phyloP scores from a whole-genome alignment of 805 yeast genomes.

The Peterozyma toletana region DNA sequence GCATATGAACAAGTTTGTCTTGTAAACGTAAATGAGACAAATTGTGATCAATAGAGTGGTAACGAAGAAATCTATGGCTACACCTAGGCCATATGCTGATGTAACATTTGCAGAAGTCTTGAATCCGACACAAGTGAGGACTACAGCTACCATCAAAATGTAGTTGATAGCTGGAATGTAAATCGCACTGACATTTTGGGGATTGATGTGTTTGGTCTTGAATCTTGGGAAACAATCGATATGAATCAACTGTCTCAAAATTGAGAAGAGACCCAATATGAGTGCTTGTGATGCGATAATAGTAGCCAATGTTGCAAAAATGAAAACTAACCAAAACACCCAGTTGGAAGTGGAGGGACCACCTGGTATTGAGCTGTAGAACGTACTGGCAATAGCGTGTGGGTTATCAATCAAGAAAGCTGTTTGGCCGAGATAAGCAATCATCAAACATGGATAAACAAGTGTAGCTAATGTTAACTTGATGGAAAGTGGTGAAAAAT shows the following conservation, averaged over 20 bases:
- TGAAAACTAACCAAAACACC: conserved; percentile 44
- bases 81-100: conserved; percentile 56
- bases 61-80: conserved; percentile 45
- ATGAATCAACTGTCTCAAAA: conserved; percentile 43
- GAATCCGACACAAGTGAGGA: conserved; percentile 45
- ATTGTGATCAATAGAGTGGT: conserved; percentile 40
- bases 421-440: conserved; percentile 53
- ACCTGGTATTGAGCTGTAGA: conserved; percentile 46
- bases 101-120: conserved; percentile 41
- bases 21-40: conserved; percentile 39
- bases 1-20: conserved; percentile 26
- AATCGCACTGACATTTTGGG: conserved; percentile 38
- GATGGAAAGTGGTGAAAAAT: conserved; percentile 42
- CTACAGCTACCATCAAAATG: conserved; percentile 43
- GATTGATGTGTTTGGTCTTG: conserved; percentile 36
- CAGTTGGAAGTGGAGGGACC: conserved; percentile 29
- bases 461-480: conserved; percentile 36
- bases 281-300: conserved; percentile 57
- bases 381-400: conserved; percentile 30
- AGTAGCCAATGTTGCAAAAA: conserved; percentile 45
- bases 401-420: conserved; percentile 40
- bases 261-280: conserved; percentile 47
- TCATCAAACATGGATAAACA: conserved; percentile 45
- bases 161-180: conserved; percentile 46
- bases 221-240: conserved; percentile 49